Base-by-base conservation (phyloP, 345 rosid genomes). In the Hirschfeldia incana region DNA sequence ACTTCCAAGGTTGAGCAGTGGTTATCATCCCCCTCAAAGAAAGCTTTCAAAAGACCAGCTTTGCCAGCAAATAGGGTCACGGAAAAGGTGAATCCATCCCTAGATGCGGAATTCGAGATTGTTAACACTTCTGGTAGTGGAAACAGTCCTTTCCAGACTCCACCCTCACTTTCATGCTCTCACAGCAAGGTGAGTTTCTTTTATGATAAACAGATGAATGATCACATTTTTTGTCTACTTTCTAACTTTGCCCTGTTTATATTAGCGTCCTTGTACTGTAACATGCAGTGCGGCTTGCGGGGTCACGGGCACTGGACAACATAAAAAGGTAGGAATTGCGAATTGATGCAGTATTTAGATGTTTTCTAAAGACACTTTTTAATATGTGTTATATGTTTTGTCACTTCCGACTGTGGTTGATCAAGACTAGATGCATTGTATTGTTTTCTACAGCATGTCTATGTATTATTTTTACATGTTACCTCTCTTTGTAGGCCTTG, bases 111-210 rank as follows among this genome's bases (percentile, higher is more conserved):
- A 65, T 57, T 61, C 1, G 83, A 83, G 33, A 44, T 46, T 42
- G 29, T 75, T 73, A 79, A 79, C 78, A 74, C 71, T 15, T 66
- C 65, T 64, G 74, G 86, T 75, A 84, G 79, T 76, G 85, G 77
- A 66, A 94, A 79, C 70, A 91, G 96, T 88, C 99, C 99, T 57
- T 93, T 95, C 78, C 83, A 85, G 72, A 95, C 99, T 75, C 99
- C 97, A 9, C 97, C 98, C 8, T 95, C 98, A 42, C 85, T 91
- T 29, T 86, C 90, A 36, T 88, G 83, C 80, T 71, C 81, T 71
- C 84, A 85, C 44, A 86, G 83, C 78, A 88, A 81, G 93, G 99
- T 93, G 80, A 72, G 73, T 79, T 13, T 67, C 53, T 74, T 70
- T 79, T 59, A 12, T 69, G 58, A 36, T 61, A 72, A 69, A 30